Conservation (phyloP, 23 red algal species). For the Rhodosorus marinus region DNA sequence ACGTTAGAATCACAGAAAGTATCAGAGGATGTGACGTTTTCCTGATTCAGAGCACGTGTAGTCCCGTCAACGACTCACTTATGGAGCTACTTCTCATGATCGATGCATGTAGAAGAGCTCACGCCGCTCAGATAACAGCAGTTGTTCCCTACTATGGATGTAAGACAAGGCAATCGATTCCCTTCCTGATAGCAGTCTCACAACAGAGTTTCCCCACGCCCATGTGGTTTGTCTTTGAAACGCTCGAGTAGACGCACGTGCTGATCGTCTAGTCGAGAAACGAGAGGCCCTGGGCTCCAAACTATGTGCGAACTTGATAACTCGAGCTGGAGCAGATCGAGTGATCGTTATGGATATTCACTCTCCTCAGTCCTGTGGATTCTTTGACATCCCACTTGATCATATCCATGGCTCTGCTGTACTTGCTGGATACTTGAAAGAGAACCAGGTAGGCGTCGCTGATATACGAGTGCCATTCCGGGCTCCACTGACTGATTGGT, state of each 20-base stretch:
- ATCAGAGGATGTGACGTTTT: conserved; percentile 32
- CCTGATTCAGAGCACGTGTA: conserved; percentile 12
- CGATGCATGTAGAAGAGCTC: conserved; percentile 14
- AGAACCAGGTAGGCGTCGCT: background rate
- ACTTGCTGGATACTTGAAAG: conserved; percentile 13
- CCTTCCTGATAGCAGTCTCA: too few relatives aligned
- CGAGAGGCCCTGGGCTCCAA: conserved; percentile 25
- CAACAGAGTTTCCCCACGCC: too few relatives aligned
- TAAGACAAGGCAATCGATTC: conserved; percentile 3
- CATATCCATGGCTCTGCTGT: conserved; percentile 19
- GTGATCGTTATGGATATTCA: conserved; percentile 35
- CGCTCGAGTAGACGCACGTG: too few relatives aligned
- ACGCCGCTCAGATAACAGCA: conserved; percentile 28
- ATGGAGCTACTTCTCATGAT: conserved; percentile 36
- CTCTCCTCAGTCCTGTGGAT: conserved; percentile 29
- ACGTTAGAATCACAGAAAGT: conserved; percentile 22
- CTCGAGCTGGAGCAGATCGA: conserved; percentile 13
- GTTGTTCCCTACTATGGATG: conserved; percentile 28
- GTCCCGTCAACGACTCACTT: conserved; percentile 9
- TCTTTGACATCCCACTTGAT: conserved; percentile 44
- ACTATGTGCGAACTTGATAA: conserved; percentile 19
- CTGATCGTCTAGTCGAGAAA: conserved; percentile 21
- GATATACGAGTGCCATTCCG: too few relatives aligned
- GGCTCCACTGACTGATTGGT: too few relatives aligned
- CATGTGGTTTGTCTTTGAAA: too few relatives aligned